phyloP scores from a whole-genome alignment of 805 yeast genomes.

The Metschnikowia cubensis region DNA sequence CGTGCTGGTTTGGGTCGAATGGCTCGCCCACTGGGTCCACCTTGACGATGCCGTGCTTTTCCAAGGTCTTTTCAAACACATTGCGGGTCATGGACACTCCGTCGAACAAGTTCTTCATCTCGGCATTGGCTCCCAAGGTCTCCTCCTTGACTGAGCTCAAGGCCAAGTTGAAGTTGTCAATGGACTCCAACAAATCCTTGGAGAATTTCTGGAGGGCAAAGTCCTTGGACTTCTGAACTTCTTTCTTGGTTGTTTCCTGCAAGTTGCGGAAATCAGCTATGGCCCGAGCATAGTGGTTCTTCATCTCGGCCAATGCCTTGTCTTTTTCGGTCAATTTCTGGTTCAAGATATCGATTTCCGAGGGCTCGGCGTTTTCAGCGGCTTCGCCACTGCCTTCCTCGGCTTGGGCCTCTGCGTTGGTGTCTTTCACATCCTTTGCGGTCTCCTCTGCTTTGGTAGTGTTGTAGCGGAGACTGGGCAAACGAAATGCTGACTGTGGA shows the following conservation, averaged over 20 bases:
- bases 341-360: conserved; percentile 34
- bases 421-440: conserved; percentile 4
- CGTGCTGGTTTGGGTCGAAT: conserved; percentile 90
- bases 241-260: conserved; percentile 86
- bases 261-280: conserved; percentile 90
- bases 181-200: conserved; percentile 80
- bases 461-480: conserved; percentile 6
- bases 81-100: conserved; percentile 90
- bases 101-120: conserved; percentile 67
- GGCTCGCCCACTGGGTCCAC: conserved; percentile 79
- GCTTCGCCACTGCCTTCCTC: conserved; percentile 12
- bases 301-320: conserved; percentile 74
- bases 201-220: conserved; percentile 92
- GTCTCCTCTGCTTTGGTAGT: conserved; percentile 7
- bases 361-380: conserved; percentile 19
- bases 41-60: conserved; percentile 74
- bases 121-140: conserved; percentile 40
- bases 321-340: conserved; percentile 56
- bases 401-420: background rate
- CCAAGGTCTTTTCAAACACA: conserved; percentile 78
- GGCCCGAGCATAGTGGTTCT: conserved; percentile 77
- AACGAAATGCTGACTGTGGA: background rate
- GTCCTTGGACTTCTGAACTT: conserved; percentile 80
- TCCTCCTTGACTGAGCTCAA: conserved; percentile 66
- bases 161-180: conserved; percentile 89